Evolutionary conservation across 169 alveolate genomes (phyloP).

Genomic region (Plasmodium ovale): DNA sequence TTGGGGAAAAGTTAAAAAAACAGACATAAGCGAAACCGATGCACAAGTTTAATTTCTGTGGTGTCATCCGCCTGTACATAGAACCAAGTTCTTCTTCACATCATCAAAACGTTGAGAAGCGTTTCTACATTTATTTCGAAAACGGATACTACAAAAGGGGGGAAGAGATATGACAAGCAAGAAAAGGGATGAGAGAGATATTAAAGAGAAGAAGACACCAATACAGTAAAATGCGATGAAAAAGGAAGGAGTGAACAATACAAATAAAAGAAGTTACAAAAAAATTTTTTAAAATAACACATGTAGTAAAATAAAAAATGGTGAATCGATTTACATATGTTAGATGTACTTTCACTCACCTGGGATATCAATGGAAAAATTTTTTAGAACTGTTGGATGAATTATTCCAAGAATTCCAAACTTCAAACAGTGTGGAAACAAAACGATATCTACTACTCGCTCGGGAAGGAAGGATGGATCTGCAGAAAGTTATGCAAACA

Average conservation of each 20-base stretch:
- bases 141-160: constrained; percentile 28
- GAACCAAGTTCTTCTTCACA: neutral
- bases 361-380: constrained; percentile 81
- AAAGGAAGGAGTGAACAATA: neutral
- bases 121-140: constrained; percentile 53
- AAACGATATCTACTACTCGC: constrained; percentile 52
- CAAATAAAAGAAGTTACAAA: neutral
- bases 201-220: too few species aligned
- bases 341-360: constrained; percentile 3
- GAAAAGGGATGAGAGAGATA: neutral
- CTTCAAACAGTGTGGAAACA: constrained; percentile 50
- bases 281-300: neutral
- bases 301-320: neutral
- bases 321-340: neutral
- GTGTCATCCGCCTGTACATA: neutral
- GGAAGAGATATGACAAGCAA: neutral
- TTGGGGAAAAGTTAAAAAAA: constrained; percentile 32
- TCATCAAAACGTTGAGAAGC: constrained; percentile 21
- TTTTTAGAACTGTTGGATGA: constrained; percentile 95
- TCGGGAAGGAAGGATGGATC: constrained; percentile 65
- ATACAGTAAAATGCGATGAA: too few species aligned
- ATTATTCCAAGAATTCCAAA: constrained; percentile 95
- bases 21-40: neutral
- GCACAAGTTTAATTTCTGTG: neutral
- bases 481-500: neutral